Base-by-base conservation (phyloP, 2,329 filamentous ascomycete species). In the Talaromyces sp. region DNA sequence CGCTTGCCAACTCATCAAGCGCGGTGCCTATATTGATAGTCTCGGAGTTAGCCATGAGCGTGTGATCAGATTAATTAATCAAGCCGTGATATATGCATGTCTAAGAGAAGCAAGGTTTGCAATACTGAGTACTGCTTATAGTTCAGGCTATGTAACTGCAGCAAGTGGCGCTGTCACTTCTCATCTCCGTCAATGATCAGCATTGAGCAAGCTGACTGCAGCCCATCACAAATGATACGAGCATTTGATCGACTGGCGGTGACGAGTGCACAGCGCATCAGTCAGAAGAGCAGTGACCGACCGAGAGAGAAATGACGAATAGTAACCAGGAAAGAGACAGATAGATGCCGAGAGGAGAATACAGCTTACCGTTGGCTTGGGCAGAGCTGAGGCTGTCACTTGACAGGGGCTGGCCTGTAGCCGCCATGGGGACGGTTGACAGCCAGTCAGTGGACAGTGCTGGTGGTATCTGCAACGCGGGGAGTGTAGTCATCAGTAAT, bases 1-100 rank as follows among this genome's bases (percentile, higher is more conserved):
- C 61, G 70, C 67, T 69, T 70, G 70, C 68, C 69, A 70, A 69
- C 68, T 68, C 69, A 69, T 66, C 68, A 66, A 58, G 64, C 64
- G 64, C 64, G 22, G 43, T 59, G 60, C 14, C 61, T 60, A 47
- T 65, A 52, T 61, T 63, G 64, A 61, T 65, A 54, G 65, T 67
- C 63, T 61, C 54, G 65, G 63, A 63, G 65, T 62, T 58, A 52
- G 60, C 57, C 27, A 59, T 69, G 66, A 67, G 66, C 69, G 68
- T 71, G 69, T 70, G 69, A 71, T 66, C 68, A 67, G 52, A 37
- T 48, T 31, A n/a, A 47, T 59, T 27, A 52, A 60, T 39, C 56
- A 60, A 50, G 27, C 33, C 37, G 52, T 24, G 33, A 37, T 35
- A 22, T 37, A 56, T 56, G 52, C 52, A 39, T 56, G 52, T 39